phyloP scores from a whole-genome alignment of 257 asterid species.

The Salvia hispanica region DNA sequence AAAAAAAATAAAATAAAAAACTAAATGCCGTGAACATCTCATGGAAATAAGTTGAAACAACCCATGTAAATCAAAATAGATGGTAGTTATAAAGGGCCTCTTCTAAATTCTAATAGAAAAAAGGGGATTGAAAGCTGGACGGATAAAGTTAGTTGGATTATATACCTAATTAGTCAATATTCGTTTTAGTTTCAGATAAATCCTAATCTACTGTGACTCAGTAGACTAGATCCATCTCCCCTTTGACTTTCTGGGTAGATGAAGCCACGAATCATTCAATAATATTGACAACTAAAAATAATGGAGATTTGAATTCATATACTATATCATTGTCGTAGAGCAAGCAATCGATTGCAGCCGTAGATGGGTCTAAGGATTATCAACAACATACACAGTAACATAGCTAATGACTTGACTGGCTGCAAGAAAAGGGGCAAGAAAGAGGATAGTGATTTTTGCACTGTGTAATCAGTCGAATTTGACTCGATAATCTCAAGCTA shows the following conservation, averaged over 20 bases:
- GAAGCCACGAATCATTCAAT: neutral
- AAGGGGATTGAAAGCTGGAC: neutral
- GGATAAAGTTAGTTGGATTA: constrained; percentile 2
- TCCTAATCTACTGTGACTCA: neutral
- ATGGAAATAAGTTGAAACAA: too few relatives aligned
- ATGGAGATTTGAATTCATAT: neutral
- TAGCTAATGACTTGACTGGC: too few relatives aligned
- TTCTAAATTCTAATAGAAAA: neutral
- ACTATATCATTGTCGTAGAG: neutral
- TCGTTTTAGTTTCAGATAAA: constrained; percentile 14
- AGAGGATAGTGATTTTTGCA: neutral
- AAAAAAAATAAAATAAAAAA: too few relatives aligned
- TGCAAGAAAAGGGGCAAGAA: neutral
- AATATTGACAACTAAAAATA: neutral
- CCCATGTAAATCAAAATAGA: neutral
- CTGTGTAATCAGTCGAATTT: neutral
- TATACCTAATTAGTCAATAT: constrained; percentile 1
- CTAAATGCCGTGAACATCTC: too few relatives aligned
- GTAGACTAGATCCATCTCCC: constrained; percentile 8
- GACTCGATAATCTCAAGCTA: neutral
- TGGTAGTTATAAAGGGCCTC: neutral
- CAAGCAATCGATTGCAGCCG: neutral
- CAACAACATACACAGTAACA: neutral
- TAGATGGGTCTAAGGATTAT: neutral
- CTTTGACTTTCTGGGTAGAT: constrained; percentile 16